Evolutionary conservation across 495 filamentous ascomycete genomes (phyloP), one percentile per base, ranked within the genome.

Genomic region (Neurospora terricola): DNA sequence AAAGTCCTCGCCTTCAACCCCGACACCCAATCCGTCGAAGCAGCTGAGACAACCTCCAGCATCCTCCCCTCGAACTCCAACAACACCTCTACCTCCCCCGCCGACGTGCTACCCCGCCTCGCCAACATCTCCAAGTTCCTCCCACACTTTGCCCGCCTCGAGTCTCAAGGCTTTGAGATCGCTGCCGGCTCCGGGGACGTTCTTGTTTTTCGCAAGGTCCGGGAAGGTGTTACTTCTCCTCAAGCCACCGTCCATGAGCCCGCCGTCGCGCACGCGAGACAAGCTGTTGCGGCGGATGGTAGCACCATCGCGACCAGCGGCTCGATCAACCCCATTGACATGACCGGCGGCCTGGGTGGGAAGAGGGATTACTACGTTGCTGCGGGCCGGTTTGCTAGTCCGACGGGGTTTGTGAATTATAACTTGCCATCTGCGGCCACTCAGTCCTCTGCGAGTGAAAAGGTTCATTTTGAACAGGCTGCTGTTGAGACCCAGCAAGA

Each of bases 1-100:
- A 92, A 90, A 72, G 86, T 96, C 42, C 83, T 96, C 12, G 91
- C 89, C 16, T 93, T 91, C 77, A 91, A 96, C 76, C 83, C 89
- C 16, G 84, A 84, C n/a, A 90, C 84, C 71, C 85, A 90, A 36
- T 80, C 84, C 69, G 81, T 94, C 38, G 86, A 84, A 16, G 84
- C 84, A 18, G 88, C 90, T 9, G 88, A 91, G 75, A 90, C 90
- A 8, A 88, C 87, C 9, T 90, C 90, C 0, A 84, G 86, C 70
- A 85, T 88, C 18, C 76, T 81, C 27, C 54, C 27, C 8, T 86
- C 86, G 73, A 81, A 75, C 23, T 75, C 81, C 8, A 80, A 75
- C 21, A 73, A 75, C 21, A 73, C 84, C 5, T 54, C 82, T 0
- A 79, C 84, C 4, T 76, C 86, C 36, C 89, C 90, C 11, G 83